Evolutionary conservation across 108 stramenopile species (phyloP).

Genomic region (Craspedostauros australis): DNA sequence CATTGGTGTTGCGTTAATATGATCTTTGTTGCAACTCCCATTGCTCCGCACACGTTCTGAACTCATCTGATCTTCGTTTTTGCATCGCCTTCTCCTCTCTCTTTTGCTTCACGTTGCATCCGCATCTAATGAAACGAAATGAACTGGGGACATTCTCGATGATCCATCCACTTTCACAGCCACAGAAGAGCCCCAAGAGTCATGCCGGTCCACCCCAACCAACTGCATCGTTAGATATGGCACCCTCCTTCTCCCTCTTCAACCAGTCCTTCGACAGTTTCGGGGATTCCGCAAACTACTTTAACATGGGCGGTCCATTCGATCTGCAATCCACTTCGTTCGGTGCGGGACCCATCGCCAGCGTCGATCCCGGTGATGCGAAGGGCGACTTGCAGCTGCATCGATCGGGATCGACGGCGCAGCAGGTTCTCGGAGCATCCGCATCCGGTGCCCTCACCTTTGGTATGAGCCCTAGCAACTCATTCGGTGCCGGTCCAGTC

Average conservation of each 20-base stretch:
- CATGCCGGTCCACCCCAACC: constrained; percentile 22
- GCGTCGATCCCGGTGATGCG: constrained; percentile 22
- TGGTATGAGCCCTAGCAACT: constrained; percentile 50
- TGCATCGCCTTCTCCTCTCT: no score
- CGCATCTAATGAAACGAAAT: no score
- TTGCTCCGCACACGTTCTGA: no score
- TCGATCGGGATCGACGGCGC: constrained; percentile 19
- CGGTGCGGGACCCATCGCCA: constrained; percentile 30
- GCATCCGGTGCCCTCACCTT: constrained; percentile 28
- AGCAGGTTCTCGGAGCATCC: constrained; percentile 26
- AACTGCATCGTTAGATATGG: constrained; percentile 47
- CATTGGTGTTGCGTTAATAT: no score
- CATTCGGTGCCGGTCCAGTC: constrained; percentile 39
- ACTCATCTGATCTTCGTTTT: no score
- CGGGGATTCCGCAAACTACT: constrained; percentile 48
- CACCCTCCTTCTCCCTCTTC: constrained; percentile 70
- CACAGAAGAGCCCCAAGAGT: constrained; percentile 53
- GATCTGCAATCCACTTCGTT: constrained; percentile 61
- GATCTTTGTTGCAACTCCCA: no score
- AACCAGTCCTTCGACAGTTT: constrained; percentile 80
- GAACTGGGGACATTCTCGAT: no score
- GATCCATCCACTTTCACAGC: no score
- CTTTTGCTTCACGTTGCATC: no score
- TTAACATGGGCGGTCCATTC: constrained; percentile 42
- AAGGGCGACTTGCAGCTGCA: constrained; percentile 12